Evolutionary conservation across 139 green algal species (phyloP).

Genomic region (Diplosphaera chodatii): DNA sequence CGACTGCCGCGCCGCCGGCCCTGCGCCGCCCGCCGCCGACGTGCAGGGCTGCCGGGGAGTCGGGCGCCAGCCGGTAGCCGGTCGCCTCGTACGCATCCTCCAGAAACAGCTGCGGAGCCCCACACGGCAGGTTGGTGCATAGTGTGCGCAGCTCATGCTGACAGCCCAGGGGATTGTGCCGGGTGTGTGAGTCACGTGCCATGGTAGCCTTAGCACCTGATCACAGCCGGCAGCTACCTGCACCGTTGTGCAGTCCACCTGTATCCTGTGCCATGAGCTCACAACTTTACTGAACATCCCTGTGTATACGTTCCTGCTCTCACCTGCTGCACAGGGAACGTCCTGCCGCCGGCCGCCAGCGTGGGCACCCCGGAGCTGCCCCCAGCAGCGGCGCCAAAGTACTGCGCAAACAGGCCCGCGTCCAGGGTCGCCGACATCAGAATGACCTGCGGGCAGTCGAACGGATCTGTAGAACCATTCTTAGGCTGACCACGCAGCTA

Average conservation of each 20-base stretch:
- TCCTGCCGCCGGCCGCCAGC: slow-evolving; percentile 67
- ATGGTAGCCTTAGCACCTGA: too few species aligned
- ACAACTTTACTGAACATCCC: too few species aligned
- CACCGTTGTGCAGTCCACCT: too few species aligned
- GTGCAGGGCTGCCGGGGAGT: slow-evolving; percentile 48
- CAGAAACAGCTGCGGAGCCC: slow-evolving; percentile 66
- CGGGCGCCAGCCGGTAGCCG: slow-evolving; percentile 37
- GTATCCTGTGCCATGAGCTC: too few species aligned
- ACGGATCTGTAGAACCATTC: too few species aligned
- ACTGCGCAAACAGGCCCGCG: slow-evolving; percentile 67
- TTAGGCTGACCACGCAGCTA: too few species aligned
- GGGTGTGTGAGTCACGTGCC: too few species aligned
- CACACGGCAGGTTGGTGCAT: slow-evolving; percentile 5
- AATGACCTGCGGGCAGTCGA: slow-evolving; percentile 73
- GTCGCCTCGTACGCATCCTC: slow-evolving; percentile 82
- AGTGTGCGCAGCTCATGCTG: neutral
- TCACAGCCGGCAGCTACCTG: too few species aligned
- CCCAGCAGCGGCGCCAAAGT: slow-evolving; percentile 50
- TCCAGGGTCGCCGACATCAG: slow-evolving; percentile 94
- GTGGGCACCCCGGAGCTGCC: slow-evolving; percentile 39
- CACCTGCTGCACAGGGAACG: slow-evolving; percentile 75
- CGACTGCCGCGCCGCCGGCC: neutral
- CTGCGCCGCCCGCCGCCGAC: neutral
- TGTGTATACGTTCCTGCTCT: too few species aligned
- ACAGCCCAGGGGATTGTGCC: too few species aligned